Evolutionary conservation across 2,329 filamentous ascomycete genomes (phyloP), one percentile per base, ranked within the genome.

Genomic region (Colletotrichum chlorophyti): DNA sequence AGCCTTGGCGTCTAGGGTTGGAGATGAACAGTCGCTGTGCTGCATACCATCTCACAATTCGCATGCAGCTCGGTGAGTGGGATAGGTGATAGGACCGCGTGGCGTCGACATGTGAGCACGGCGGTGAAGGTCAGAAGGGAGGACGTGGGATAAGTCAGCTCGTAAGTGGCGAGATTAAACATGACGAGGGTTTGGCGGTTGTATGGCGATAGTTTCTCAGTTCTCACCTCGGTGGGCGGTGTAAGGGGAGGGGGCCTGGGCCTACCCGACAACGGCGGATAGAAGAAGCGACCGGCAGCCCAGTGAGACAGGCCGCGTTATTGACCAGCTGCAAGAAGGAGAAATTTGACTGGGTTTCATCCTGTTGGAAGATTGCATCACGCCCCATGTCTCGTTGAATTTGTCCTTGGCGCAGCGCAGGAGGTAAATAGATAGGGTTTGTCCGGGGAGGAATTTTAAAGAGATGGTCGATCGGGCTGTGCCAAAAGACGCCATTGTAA

Each of bases 31-130:
- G 51, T 59, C 51, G 23, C 29, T 54, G 41, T 43, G 29, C 29
- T n/a, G 51, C n/a, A 12, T 40, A 21, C 50, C 42, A 48, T 54
- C 55, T 59, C 54, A 58, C 27, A 58, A 53, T 23, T 59, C 55
- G 55, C 29, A 27, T 55, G 43, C 55, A 59, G 43, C 26, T 59
- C 31, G 37, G 29, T 54, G 24, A 24, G 11, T 11, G n/a, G 21
- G 32, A 23, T n/a, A 34, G 14, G n/a, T 21, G n/a, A 45, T 42
- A 49, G 23, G 35, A 21, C 29, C 19, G 14, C 41, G 40, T 35
- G 15, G 24, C 35, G 54, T 41, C 47, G 43, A 48, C 37, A 15
- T 42, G 31, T 17, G 6, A 14, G 6, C 43, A 15, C 15, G 23
- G 55, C 55, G 55, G 55, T 59, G 55, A 59, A 55, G 37, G 17